Base-by-base conservation (phyloP, 192 early-diverging fungal species). In the Kappamyces sp. region DNA sequence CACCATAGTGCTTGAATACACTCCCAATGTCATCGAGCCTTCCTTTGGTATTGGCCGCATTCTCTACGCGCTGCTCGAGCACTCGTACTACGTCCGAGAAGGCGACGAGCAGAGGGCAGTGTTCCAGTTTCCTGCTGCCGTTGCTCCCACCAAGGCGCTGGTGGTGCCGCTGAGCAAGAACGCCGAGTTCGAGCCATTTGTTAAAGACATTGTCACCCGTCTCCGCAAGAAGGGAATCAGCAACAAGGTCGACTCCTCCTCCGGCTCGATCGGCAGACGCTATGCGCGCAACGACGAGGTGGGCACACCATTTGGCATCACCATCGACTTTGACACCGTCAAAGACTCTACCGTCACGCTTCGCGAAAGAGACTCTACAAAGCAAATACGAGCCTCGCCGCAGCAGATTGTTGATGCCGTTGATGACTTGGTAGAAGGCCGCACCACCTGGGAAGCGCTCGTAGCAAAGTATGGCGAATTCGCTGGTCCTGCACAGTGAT, bases 31-130 rank as follows among this genome's bases (percentile, higher is more conserved):
- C 64, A 98, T 99, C 67, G 96, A 99, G 74, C 96, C 96, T 30
- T 97, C 96, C 33, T 99, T 99, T 75, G 96, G 94, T 79, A 88
- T 99, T 57, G 93, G 94, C 54, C 92, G 96, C 62, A 97, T 99
- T 49, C 72, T 99, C 54, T 94, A 96, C 72, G 84, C 91, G 43
- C 86, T 97, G 30, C 75, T 99, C 60, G 96, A 99, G 73, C 96
- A 99, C 72, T 81, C 84, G 50, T 97, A 82, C 78, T 96, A 80
- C 78, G 81, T 79, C 15, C 91, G 96, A 60, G 86, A 88, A 30
- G 89, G 77, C 29, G 94, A 93, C 61, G 96, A 93, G 76, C 76
- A 86, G 63, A 88, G 93, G 41, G 77, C 74, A 45, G 93, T 97
- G 29, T 76, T 99, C 47, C 86, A 88, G 38, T 97, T 99, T 84